Evolutionary conservation across 257 asterid genomes (phyloP).

Genomic region (Scutellaria baicalensis): DNA sequence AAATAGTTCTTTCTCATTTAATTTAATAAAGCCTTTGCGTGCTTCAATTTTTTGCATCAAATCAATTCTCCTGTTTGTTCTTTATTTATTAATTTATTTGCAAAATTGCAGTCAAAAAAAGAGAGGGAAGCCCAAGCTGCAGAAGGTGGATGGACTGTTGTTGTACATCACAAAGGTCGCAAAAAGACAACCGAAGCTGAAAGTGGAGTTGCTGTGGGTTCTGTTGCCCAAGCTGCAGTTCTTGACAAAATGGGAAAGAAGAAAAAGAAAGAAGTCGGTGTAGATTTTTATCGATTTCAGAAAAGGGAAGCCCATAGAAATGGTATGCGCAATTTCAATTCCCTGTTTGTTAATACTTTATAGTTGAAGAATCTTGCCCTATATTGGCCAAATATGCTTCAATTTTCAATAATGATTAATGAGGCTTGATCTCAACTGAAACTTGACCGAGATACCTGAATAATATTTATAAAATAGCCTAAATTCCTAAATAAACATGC

Average conservation of each 20-base stretch:
- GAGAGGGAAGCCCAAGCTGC: conserved; percentile 77
- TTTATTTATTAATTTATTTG: neutral
- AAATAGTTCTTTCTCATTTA: neutral
- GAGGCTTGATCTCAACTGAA: too few species aligned
- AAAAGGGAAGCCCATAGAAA: conserved; percentile 80
- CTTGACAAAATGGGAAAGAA: conserved; percentile 56
- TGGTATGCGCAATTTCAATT: conserved; percentile 36
- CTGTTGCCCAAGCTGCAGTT: conserved; percentile 87
- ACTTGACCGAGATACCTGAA: too few species aligned
- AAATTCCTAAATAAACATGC: too few species aligned
- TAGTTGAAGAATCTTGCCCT: neutral
- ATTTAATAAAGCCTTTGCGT: neutral
- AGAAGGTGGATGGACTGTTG: conserved; percentile 97
- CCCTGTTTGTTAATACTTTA: neutral
- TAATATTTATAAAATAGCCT: too few species aligned
- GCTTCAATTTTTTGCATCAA: conserved; percentile 1
- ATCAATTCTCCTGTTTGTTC: too few species aligned
- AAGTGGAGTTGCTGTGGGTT: conserved; percentile 79
- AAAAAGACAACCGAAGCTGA: conserved; percentile 84
- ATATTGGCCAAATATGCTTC: too few species aligned
- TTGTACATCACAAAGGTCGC: conserved; percentile 87
- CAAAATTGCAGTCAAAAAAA: conserved; percentile 53
- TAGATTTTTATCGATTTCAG: conserved; percentile 82
- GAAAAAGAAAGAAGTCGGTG: conserved; percentile 62
- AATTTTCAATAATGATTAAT: neutral